Evolutionary conservation across 441 rosid genomes (phyloP).

Genomic region (Jatropha multifida): DNA sequence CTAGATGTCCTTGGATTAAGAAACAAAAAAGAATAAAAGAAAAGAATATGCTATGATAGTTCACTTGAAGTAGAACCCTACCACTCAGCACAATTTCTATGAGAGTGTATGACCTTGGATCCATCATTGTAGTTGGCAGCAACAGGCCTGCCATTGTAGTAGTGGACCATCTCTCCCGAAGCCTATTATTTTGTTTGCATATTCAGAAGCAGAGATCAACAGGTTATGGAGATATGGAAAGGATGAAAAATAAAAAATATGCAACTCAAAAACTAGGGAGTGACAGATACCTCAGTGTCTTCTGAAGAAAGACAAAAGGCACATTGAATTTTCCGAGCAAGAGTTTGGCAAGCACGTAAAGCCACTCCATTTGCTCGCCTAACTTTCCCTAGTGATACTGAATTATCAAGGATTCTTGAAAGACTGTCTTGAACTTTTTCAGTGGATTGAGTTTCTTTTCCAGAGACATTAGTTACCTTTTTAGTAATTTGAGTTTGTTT

Average conservation of each 20-base stretch:
- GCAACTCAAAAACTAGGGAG: slow-evolving; percentile 14
- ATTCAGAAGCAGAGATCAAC: slow-evolving; percentile 15
- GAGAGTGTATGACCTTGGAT: slow-evolving; percentile 64
- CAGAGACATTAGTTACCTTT: slow-evolving; percentile 1
- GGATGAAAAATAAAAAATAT: not conserved
- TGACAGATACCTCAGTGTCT: slow-evolving; percentile 57
- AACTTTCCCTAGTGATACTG: slow-evolving; percentile 30
- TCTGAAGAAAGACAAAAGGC: slow-evolving; percentile 80
- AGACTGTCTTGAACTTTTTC: slow-evolving; percentile 22
- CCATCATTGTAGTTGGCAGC: slow-evolving; percentile 53
- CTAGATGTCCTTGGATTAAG: not conserved
- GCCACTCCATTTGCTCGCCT: slow-evolving; percentile 22
- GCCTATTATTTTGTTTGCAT: slow-evolving; percentile 44
- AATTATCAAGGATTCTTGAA: slow-evolving; percentile 23
- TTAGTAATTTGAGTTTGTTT: slow-evolving; percentile 4
- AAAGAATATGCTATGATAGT: not conserved
- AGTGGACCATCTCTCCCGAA: slow-evolving; percentile 85
- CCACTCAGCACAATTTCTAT: slow-evolving; percentile 92
- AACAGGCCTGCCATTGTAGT: slow-evolving; percentile 62
- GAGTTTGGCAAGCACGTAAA: slow-evolving; percentile 41
- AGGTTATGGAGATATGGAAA: not conserved
- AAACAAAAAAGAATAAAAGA: not conserved
- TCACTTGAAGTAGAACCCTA: slow-evolving; percentile 32
- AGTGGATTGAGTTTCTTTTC: slow-evolving; percentile 20
- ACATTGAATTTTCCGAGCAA: slow-evolving; percentile 36